phyloP scores from a whole-genome alignment of 2,329 filamentous ascomycete species.

The Epichloe gansuensis region DNA sequence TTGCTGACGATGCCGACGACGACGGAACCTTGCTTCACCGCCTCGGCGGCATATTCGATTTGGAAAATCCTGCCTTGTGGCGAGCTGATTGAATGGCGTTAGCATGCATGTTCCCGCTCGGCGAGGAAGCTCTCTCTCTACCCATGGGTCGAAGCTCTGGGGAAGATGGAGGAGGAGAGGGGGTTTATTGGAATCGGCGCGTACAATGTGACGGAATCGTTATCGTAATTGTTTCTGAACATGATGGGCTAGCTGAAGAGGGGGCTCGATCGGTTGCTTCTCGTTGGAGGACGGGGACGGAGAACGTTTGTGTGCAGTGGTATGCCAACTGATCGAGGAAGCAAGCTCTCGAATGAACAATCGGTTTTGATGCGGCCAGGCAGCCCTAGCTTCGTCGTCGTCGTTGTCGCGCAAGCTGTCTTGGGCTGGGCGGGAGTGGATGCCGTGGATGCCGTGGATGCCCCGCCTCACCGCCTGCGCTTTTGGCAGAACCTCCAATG shows the following conservation, averaged over 20 bases:
- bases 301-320: constrained; percentile 3
- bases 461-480: constrained; percentile 11
- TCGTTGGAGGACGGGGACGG: neutral
- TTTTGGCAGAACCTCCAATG: neutral
- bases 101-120: constrained; percentile 13
- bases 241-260: constrained; percentile 40
- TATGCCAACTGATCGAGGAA: constrained; percentile 4
- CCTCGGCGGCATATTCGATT: constrained; percentile 97
- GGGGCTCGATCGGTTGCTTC: constrained; percentile 4
- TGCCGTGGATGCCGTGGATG: constrained; percentile 6
- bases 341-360: constrained; percentile 7
- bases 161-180: neutral
- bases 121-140: neutral
- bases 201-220: constrained; percentile 99
- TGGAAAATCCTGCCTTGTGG: constrained; percentile 99
- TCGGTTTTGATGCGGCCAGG: constrained; percentile 10
- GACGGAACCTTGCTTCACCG: constrained; percentile 97
- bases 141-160: neutral
- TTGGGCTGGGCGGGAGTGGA: neutral
- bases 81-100: constrained; percentile 51
- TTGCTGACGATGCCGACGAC: constrained; percentile 96
- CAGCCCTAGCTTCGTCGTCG: constrained; percentile 15
- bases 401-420: constrained; percentile 7
- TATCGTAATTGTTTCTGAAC: constrained; percentile 99
- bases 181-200: constrained; percentile 21